Evolutionary conservation across 2,329 filamentous ascomycete genomes (phyloP), one percentile per base, ranked within the genome.

Genomic region (Claviceps pazoutovae): DNA sequence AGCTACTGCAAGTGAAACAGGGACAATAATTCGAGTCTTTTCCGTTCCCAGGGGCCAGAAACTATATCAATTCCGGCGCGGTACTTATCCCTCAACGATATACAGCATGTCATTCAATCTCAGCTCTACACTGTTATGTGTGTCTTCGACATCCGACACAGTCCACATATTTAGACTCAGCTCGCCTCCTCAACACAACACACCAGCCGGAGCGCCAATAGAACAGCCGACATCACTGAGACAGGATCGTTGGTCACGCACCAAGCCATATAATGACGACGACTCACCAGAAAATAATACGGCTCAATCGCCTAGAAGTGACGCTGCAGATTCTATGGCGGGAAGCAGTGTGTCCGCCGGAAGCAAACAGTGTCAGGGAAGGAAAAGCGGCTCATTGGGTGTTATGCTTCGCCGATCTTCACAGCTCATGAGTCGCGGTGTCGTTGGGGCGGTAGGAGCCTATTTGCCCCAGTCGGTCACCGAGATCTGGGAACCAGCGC

Each of bases 81-180:
- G 93, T 44, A 96, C 91, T 2, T 96, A 96, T 68, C 93, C 93
- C 0, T 90, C 90, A 1, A 85, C 88, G 42, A 98, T 98, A 59
- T 96, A 90, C 71, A 95, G 89, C 78, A 96, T 98, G 89, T 95
- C 90, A 1, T 98, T 98, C 71, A 98, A 98, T 67, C 83, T 89
- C 48, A 89, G 86, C 54, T 95, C 90, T 2, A 95, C 90, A 1
- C 74, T 98, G 11, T 79, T 98, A 38, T 96, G 90, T 62, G 90
- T 98, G 42, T 97, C 93, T 5, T 97, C 91, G 3, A 90, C 89
- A 1, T 95, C 90, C 0, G 93, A 98, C 62, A 98, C 93, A 0
- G 84, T 98, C 9, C 93, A 98, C 65, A 89, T 98, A 49, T 98
- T 98, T 72, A 88, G 90, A 51, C 75, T 98, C 19, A 74, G 73